Evolutionary conservation across 202 grass and related monocot genomes (phyloP), one percentile per base, ranked within the genome.

Genomic region (Saccharum hybrid): DNA sequence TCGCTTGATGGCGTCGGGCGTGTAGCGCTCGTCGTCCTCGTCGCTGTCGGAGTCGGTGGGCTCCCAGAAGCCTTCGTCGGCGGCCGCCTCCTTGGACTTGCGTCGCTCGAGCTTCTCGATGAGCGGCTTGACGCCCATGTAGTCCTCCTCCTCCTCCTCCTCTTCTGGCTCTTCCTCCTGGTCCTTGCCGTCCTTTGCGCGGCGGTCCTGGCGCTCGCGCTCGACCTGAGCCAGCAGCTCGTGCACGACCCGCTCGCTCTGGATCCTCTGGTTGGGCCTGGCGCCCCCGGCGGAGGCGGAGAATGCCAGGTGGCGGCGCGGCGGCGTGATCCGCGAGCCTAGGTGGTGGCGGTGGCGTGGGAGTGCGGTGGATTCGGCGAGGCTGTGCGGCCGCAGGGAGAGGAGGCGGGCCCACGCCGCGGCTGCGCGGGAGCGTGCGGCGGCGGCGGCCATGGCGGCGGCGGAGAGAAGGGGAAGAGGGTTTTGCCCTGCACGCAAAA

Each of bases 11-110:
- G 90, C 93, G 66, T 91, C 89, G 11, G 62, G 39, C 37, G 86
- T 76, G 88, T 86, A 98, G 60, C 93, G 88, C 66, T 98, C 91
- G 86, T 96, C 96, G 34, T 98, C 95, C 36, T 88, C 88, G 19
- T 96, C 96, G 68, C 83, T 91, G 61, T 96, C 93, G 68, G 91
- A 90, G 86, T 98, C 96, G 8, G 89, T 92, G 49, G 91, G 91
- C 85, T 92, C 89, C 91, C 89, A 89, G 78, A 86, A 92, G 23
- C 23, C 36, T 26, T 95, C 88, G 23, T 82, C 76, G 2, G 46
- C 54, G 45, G 46, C 46, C 1, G 19, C 4, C 11, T 94, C 83
- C 86, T 88, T 92, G 63, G 74, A 75, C 62, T 61, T 86, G 66
- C 63, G 77, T 26, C 82, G 88, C 86, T 93, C 90, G 22, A 93